These are phyloP conservation scores for Diplodia intermedia DNA, from an alignment of 2,329 filamentous ascomycete species.

Conservation along the genomic window DNA sequence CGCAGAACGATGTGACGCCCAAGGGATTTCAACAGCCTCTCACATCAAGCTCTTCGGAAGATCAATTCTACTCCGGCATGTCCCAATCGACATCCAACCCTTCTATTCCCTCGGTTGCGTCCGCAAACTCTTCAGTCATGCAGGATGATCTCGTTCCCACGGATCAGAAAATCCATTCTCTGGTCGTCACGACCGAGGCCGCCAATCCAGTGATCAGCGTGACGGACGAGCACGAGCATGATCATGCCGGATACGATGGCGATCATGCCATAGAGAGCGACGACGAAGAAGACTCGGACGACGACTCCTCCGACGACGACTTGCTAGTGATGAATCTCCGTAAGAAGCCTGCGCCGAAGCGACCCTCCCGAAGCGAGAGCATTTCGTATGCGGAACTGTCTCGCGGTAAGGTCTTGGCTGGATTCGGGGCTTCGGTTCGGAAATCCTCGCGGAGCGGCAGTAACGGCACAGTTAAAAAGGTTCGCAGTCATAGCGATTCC, in stretches of 20 bases:
- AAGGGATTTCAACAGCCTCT: constrained; percentile 12
- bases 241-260: constrained; percentile 50
- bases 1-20: constrained; percentile 15
- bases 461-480: constrained; percentile 59
- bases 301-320: constrained; percentile 47
- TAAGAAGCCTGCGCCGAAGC: constrained; percentile 17
- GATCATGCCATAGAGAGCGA: constrained; percentile 52
- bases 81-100: constrained; percentile 60
- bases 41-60: constrained; percentile 57
- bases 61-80: constrained; percentile 55
- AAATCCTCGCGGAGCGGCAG: constrained; percentile 55
- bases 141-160: constrained; percentile 43
- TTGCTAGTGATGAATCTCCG: constrained; percentile 45
- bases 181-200: not conserved
- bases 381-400: constrained; percentile 48
- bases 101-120: constrained; percentile 59
- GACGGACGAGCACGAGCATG: constrained; percentile 37
- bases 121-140: constrained; percentile 54
- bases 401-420: constrained; percentile 40
- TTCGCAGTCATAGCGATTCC: constrained; percentile 39
- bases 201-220: constrained; percentile 1
- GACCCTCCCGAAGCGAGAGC: constrained; percentile 41
- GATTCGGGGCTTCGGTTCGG: constrained; percentile 39
- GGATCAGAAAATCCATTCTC: constrained; percentile 18
- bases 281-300: constrained; percentile 50